A percentile compares a stretch with the other conserved stretches of the same genome.
phyloP scores from a whole-genome alignment of 805 yeast genomes.

The Kodamaea laetipori region DNA sequence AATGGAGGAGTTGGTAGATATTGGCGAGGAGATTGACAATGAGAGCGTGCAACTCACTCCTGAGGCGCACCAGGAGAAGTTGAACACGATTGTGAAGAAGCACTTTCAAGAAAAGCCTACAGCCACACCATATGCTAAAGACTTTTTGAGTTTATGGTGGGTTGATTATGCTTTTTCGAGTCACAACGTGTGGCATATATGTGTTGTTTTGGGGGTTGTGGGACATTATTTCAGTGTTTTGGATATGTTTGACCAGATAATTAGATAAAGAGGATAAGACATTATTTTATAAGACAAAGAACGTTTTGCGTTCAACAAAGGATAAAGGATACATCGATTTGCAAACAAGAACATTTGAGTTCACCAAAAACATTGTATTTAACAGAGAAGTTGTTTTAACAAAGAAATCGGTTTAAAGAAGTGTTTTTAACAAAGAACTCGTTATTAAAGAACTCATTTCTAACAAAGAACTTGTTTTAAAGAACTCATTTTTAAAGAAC shows the following conservation, averaged over 20 bases:
- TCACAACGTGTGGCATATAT: constrained; percentile 93
- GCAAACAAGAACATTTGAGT: no score
- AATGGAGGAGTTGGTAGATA: constrained; percentile 37
- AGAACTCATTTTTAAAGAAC: no score
- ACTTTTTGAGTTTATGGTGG: constrained; percentile 75
- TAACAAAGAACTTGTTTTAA: no score
- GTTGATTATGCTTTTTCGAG: constrained; percentile 73
- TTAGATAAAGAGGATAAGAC: constrained; percentile 18
- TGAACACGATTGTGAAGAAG: constrained; percentile 33
- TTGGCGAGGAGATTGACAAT: constrained; percentile 29
- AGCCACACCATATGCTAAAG: constrained; percentile 36
- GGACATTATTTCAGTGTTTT: constrained; percentile 84
- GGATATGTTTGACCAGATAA: constrained; percentile 55
- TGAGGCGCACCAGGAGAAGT: constrained; percentile 22
- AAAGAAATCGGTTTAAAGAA: no score
- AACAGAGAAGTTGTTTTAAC: no score
- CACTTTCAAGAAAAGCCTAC: constrained; percentile 40
- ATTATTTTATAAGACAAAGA: no score
- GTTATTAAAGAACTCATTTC: no score
- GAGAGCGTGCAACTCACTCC: constrained; percentile 12
- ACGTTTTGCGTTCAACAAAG: no score
- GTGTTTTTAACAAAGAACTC: no score
- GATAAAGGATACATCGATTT: no score
- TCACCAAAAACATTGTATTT: no score
- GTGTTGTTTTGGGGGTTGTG: constrained; percentile 84